phyloP scores from a whole-genome alignment of 139 green algal species.

The Picochlorum sp. region DNA sequence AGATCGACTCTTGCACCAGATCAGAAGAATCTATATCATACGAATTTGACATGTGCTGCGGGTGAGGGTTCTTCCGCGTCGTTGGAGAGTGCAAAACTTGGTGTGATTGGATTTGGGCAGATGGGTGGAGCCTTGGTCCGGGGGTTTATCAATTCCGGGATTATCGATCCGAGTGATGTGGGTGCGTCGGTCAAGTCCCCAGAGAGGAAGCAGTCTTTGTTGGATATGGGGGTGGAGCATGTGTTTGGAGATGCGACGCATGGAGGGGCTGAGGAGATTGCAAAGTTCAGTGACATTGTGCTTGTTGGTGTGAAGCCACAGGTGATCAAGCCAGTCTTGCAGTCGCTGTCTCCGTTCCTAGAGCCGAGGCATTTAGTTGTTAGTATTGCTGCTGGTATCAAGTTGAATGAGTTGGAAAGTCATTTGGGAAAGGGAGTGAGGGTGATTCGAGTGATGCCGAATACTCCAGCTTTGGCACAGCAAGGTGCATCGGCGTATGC shows the following conservation, averaged over 20 bases:
- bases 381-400: conserved; percentile 88
- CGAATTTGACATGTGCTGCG: not conserved
- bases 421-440: conserved; percentile 11
- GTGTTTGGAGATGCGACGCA: conserved; percentile 9
- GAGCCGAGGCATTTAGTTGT: conserved; percentile 54
- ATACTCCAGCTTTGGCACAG: conserved; percentile 89
- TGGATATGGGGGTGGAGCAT: conserved; percentile 20
- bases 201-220: conserved; percentile 21
- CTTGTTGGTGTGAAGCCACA: conserved; percentile 77
- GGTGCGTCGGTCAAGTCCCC: conserved; percentile 2
- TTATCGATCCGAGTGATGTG: conserved; percentile 14
- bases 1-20: no score
- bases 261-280: conserved; percentile 9
- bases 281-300: conserved; percentile 6
- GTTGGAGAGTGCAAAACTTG: conserved; percentile 20
- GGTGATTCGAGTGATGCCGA: conserved; percentile 71
- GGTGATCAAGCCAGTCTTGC: conserved; percentile 56
- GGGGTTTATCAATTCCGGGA: conserved; percentile 38
- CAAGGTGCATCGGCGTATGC: conserved; percentile 28
- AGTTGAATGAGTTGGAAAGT: conserved; percentile 35
- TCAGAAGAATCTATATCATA: no score
- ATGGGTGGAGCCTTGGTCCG: conserved; percentile 60
- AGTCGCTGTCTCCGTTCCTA: conserved; percentile 41
- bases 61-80: not conserved
- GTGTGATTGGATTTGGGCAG: conserved; percentile 45